phyloP scores from a whole-genome alignment of 2,329 filamentous ascomycete genomes.

The Beauveria caledonica region DNA sequence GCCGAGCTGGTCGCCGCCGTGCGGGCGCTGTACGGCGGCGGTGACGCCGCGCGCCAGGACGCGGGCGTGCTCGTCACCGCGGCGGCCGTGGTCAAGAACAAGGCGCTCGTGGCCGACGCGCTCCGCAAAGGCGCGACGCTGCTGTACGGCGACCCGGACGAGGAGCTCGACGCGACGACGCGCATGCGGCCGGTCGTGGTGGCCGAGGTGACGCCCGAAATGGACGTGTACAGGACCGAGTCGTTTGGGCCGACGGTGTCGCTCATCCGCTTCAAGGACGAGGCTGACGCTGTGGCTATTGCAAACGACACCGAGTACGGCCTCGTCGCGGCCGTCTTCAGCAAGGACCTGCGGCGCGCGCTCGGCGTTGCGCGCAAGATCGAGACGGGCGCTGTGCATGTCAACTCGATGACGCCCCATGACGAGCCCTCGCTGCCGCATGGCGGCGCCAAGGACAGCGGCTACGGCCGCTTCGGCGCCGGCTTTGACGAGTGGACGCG shows the following conservation, averaged over 20 bases:
- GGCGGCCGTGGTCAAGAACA: conserved; percentile 7
- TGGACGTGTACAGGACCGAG: conserved; percentile 64
- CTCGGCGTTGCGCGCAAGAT: conserved; percentile 48
- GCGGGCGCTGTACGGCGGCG: neutral
- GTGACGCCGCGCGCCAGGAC: neutral
- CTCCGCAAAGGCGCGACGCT: conserved; percentile 51
- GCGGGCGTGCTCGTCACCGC: conserved; percentile 3
- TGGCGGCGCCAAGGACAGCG: conserved; percentile 53
- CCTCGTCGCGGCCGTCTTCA: conserved; percentile 61
- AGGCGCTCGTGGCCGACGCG: conserved; percentile 39
- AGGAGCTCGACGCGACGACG: conserved; percentile 16
- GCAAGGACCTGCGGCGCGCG: conserved; percentile 49
- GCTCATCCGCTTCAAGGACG: conserved; percentile 51
- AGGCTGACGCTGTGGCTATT: conserved; percentile 62
- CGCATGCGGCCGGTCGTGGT: conserved; percentile 55
- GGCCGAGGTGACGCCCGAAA: conserved; percentile 44
- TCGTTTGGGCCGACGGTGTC: conserved; percentile 64
- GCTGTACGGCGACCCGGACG: conserved; percentile 26
- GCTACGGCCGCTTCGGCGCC: conserved; percentile 49
- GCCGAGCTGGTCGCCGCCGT: neutral
- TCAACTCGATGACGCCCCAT: conserved; percentile 54
- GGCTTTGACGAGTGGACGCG: conserved; percentile 12
- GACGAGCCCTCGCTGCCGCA: conserved; percentile 54
- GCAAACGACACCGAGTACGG: conserved; percentile 76
- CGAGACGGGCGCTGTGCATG: conserved; percentile 55